Conservation (phyloP, 805 yeast species). For the Yamadazyma kitorensis region DNA sequence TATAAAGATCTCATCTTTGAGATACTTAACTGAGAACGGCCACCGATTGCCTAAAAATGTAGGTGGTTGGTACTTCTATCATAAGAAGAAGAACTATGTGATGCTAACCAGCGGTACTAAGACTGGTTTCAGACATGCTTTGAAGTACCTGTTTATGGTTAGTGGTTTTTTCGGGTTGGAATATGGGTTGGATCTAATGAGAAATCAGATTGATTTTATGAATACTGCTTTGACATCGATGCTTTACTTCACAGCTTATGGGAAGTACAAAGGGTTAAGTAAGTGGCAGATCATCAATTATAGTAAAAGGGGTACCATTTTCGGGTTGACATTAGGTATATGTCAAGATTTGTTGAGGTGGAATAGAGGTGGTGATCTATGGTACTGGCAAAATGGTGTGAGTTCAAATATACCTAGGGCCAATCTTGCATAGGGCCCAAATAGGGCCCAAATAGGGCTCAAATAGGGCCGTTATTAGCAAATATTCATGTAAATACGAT, state of each 20-base stretch:
- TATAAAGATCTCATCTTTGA: conserved; percentile 50
- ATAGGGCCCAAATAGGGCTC: too few relatives aligned
- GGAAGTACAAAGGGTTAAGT: conserved; percentile 42
- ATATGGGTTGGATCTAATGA: conserved; percentile 51
- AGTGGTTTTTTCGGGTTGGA: conserved; percentile 58
- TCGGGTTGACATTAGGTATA: conserved; percentile 63
- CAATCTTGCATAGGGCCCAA: too few relatives aligned
- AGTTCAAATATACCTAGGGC: too few relatives aligned
- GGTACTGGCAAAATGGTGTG: conserved; percentile 51
- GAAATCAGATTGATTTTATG: conserved; percentile 56
- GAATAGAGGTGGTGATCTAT: conserved; percentile 57
- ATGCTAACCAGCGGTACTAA: conserved; percentile 56
- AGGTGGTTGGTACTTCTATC: conserved; percentile 88
- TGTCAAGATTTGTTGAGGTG: conserved; percentile 63
- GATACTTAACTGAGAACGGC: conserved; percentile 75
- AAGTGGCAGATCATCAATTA: conserved; percentile 40
- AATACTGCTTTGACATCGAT: conserved; percentile 62
- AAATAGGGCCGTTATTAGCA: too few relatives aligned
- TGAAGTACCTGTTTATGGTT: conserved; percentile 40
- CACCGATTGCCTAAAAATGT: conserved; percentile 74
- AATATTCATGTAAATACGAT: too few relatives aligned
- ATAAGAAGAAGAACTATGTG: conserved; percentile 77
- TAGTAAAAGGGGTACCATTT: conserved; percentile 48
- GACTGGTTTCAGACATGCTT: conserved; percentile 41
- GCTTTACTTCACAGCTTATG: conserved; percentile 50